Percentiles rank a stretch among this genome's conserved stretches.
phyloP scores from a whole-genome alignment of 2,329 filamentous ascomycete genomes.

The Penicillium sp. region DNA sequence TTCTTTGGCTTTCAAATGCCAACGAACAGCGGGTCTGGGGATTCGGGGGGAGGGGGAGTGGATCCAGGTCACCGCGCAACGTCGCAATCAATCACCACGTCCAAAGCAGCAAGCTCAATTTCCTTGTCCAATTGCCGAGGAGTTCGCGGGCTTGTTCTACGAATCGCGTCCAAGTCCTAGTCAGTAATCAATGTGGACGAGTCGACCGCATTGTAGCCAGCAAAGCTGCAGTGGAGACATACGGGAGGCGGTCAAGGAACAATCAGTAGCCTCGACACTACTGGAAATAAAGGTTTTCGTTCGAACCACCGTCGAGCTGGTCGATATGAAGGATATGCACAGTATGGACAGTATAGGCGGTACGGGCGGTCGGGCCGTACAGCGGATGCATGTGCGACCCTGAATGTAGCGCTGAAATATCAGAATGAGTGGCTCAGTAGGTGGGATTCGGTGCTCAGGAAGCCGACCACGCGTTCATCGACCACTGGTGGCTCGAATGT shows the following conservation, averaged over 20 bases:
- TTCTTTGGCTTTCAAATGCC: constrained; percentile 4
- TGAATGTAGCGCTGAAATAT: not conserved
- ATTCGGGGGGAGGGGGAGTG: constrained; percentile 6
- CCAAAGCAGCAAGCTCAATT: not conserved
- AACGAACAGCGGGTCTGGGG: not conserved
- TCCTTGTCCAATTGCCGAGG: not conserved
- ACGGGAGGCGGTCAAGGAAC: constrained; percentile 18
- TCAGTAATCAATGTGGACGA: not conserved
- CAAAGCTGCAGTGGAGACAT: constrained; percentile 12
- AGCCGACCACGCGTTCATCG: constrained; percentile 12
- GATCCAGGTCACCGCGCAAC: constrained; percentile 1
- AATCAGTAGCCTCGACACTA: not conserved
- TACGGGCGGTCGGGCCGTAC: not conserved
- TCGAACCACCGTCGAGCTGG: not conserved
- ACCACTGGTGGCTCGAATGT: constrained; percentile 5
- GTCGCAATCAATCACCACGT: not conserved
- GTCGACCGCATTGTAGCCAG: constrained; percentile 3
- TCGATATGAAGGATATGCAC: not conserved
- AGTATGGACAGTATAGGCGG: not conserved
- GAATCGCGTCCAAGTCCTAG: not conserved
- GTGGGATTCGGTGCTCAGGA: not conserved
- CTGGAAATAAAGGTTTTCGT: not conserved
- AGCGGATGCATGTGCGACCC: not conserved
- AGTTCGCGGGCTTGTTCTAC: not conserved
- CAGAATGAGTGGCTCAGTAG: not conserved